phyloP scores from a whole-genome alignment of 495 filamentous ascomycete species.

The Darksidea phi region DNA sequence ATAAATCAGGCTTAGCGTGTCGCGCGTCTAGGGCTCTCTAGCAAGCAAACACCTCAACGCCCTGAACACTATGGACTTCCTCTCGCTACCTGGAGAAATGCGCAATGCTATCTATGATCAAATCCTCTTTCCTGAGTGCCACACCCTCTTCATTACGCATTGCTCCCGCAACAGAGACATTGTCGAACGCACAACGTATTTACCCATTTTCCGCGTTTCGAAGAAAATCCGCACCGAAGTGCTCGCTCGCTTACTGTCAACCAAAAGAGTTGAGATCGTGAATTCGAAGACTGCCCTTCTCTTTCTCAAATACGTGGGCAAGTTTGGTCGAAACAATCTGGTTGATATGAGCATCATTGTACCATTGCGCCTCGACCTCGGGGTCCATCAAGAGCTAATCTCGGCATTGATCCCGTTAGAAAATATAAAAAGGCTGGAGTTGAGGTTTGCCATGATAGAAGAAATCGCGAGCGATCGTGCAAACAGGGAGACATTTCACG shows the following conservation, averaged over 20 bases:
- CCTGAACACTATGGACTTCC: not conserved
- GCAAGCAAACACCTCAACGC: not conserved
- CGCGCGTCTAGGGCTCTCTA: not conserved
- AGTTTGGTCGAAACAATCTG: not conserved
- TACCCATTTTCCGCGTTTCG: not conserved
- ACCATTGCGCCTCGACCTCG: too few species aligned
- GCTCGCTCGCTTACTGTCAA: not conserved
- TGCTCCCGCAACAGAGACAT: not conserved
- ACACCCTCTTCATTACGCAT: not conserved
- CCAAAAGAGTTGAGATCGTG: not conserved
- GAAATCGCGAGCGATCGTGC: too few species aligned
- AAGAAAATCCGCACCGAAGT: conserved; percentile 5
- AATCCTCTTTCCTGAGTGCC: not conserved
- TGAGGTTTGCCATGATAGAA: too few species aligned
- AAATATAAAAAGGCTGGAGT: too few species aligned
- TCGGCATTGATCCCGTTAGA: not conserved
- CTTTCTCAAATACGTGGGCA: not conserved
- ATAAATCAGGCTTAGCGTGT: not conserved
- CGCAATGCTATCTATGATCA: not conserved
- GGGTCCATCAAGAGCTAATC: too few species aligned
- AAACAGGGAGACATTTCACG: too few species aligned
- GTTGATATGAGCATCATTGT: not conserved
- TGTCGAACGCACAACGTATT: not conserved
- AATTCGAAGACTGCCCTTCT: not conserved
- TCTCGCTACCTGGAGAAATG: not conserved